phyloP scores from a whole-genome alignment of 2,329 filamentous ascomycete species.

The Penicillium sp. region DNA sequence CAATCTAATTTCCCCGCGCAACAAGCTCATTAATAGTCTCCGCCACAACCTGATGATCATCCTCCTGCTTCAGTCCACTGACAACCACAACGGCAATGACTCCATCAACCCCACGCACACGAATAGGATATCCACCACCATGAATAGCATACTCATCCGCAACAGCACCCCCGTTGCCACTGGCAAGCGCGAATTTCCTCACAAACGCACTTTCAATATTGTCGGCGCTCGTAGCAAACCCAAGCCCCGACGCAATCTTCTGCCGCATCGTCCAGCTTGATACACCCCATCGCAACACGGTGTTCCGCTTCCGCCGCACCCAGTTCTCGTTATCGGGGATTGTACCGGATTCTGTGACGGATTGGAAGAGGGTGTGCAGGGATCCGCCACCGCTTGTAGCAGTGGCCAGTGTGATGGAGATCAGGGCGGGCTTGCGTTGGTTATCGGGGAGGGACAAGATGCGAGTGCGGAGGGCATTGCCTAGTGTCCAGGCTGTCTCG shows the following conservation, averaged over 20 bases:
- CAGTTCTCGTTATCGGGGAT: conserved; percentile 71
- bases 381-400: conserved; percentile 24
- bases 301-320: conserved; percentile 70
- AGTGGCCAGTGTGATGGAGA: conserved; percentile 39
- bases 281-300: conserved; percentile 69
- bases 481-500: conserved; percentile 40
- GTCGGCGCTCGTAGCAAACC: conserved; percentile 16
- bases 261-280: conserved; percentile 71
- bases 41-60: conserved; percentile 75
- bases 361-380: conserved; percentile 68
- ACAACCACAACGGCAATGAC: conserved; percentile 74
- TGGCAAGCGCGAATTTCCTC: conserved; percentile 63
- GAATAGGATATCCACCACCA: conserved; percentile 72
- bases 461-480: conserved; percentile 38
- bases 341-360: conserved; percentile 65
- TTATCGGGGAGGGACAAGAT: conserved; percentile 34
- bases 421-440: conserved; percentile 40
- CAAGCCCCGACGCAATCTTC: conserved; percentile 51
- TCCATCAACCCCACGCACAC: conserved; percentile 72
- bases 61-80: conserved; percentile 71
- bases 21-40: conserved; percentile 63
- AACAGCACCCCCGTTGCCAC: conserved; percentile 44
- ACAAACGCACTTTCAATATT: conserved; percentile 66
- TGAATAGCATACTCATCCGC: conserved; percentile 71
- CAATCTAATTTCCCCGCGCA: conserved; percentile 16